Evolutionary conservation across 2,329 filamentous ascomycete genomes (phyloP).

Genomic region (Aspergillus terreus): DNA sequence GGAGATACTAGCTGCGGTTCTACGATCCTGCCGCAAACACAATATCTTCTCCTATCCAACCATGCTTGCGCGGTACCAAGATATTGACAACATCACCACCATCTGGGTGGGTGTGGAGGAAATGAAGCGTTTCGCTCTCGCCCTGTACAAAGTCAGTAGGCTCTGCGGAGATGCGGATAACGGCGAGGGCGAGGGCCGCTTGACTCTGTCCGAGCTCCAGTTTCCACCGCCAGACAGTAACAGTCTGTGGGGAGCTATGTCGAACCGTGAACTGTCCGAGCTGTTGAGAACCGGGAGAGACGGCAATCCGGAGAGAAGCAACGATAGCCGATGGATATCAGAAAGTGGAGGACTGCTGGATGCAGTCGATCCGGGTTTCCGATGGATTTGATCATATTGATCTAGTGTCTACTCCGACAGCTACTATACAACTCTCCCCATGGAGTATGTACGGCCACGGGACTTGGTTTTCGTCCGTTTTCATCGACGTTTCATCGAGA

Average conservation of each 20-base stretch:
- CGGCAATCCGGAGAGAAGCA: not conserved
- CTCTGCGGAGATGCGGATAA: not conserved
- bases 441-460: no score
- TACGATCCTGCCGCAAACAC: slow-evolving; percentile 15
- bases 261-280: slow-evolving; percentile 4
- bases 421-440: no score
- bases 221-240: slow-evolving; percentile 14
- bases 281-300: not conserved
- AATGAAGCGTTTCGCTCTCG: slow-evolving; percentile 20
- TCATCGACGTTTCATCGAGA: no score
- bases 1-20: slow-evolving; percentile 17
- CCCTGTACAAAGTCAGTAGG: slow-evolving; percentile 19
- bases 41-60: slow-evolving; percentile 23
- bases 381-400: no score
- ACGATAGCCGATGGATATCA: not conserved
- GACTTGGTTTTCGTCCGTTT: no score
- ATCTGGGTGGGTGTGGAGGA: slow-evolving; percentile 23
- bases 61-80: slow-evolving; percentile 16
- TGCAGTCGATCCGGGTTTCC: no score
- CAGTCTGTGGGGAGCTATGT: slow-evolving; percentile 8
- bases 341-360: not conserved
- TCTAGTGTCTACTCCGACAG: no score
- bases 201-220: slow-evolving; percentile 15
- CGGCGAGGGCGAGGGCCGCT: not conserved
- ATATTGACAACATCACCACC: slow-evolving; percentile 13